Evolutionary conservation across 2,329 filamentous ascomycete species (phyloP).

Genomic region (Ramularia endophylla): DNA sequence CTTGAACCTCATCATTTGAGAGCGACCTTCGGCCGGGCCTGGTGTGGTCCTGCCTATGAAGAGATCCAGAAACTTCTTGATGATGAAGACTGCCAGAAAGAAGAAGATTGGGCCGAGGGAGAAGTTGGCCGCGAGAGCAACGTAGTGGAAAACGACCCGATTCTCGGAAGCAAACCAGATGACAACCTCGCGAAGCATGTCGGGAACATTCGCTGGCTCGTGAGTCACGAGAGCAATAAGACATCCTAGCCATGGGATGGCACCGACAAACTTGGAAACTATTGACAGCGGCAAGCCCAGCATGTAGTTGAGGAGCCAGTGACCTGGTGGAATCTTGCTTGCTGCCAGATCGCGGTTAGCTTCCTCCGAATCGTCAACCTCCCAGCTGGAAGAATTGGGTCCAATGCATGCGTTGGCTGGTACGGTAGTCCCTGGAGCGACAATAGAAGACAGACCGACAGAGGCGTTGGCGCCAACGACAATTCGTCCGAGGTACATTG

Average conservation of each 20-base stretch:
- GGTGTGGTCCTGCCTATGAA: slow-evolving; percentile 29
- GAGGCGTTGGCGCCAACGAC: slow-evolving; percentile 44
- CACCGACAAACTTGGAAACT: slow-evolving; percentile 38
- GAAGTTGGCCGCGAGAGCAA: slow-evolving; percentile 40
- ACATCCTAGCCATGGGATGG: slow-evolving; percentile 39
- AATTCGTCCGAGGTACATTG: slow-evolving; percentile 52
- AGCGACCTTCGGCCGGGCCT: slow-evolving; percentile 27
- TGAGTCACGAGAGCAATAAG: slow-evolving; percentile 42
- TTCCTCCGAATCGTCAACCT: slow-evolving; percentile 43
- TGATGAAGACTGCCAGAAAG: slow-evolving; percentile 38
- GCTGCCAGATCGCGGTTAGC: slow-evolving; percentile 42
- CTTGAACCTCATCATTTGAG: slow-evolving; percentile 41
- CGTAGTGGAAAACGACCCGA: slow-evolving; percentile 47
- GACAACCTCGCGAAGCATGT: slow-evolving; percentile 39
- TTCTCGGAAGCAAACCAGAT: slow-evolving; percentile 46
- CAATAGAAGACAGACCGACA: slow-evolving; percentile 45
- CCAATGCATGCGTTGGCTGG: slow-evolving; percentile 50
- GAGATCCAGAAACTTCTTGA: slow-evolving; percentile 39
- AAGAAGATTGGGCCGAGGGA: slow-evolving; percentile 41
- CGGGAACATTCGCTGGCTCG: slow-evolving; percentile 29
- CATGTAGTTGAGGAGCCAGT: slow-evolving; percentile 41
- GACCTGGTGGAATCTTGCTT: slow-evolving; percentile 36
- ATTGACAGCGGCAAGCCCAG: slow-evolving; percentile 40
- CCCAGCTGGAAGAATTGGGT: slow-evolving; percentile 54
- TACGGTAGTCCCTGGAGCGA: slow-evolving; percentile 47